phyloP scores from a whole-genome alignment of 2,329 filamentous ascomycete species.

The Chaetomium olivaceum region DNA sequence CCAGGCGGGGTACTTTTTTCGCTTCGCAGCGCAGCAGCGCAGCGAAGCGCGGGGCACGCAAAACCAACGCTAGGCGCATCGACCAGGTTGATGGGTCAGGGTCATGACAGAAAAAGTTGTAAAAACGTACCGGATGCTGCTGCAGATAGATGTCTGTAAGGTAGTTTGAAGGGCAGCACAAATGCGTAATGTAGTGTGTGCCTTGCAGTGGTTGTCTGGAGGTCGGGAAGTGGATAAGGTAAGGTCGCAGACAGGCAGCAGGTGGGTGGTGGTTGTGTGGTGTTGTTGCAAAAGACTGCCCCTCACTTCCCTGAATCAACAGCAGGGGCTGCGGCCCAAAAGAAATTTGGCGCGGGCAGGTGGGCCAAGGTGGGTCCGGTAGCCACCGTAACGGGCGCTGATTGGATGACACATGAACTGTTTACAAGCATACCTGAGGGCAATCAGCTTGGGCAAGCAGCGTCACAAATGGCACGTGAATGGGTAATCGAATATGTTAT shows the following conservation, averaged over 20 bases:
- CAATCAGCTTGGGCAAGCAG: background rate
- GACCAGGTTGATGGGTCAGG: background rate
- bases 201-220: background rate
- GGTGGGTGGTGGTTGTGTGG: constrained; percentile 9
- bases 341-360: constrained; percentile 15
- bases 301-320: constrained; percentile 27
- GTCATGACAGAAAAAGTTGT: background rate
- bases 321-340: constrained; percentile 23
- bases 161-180: background rate
- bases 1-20: constrained; percentile 7
- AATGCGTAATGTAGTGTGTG: background rate
- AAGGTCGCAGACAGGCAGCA: constrained; percentile 11
- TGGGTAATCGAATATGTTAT: background rate
- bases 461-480: background rate
- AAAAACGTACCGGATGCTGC: constrained; percentile 20
- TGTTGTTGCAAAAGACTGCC: constrained; percentile 24
- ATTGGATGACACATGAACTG: background rate
- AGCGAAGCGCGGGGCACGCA: constrained; percentile 8
- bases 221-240: constrained; percentile 18
- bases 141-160: background rate
- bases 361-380: constrained; percentile 7
- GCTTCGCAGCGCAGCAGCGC: background rate
- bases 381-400: background rate
- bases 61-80: background rate
- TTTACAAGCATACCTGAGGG: constrained; percentile 10